Evolutionary conservation across 148 eudicot genomes (phyloP).

Genomic region (Heliamphora exappendiculata): DNA sequence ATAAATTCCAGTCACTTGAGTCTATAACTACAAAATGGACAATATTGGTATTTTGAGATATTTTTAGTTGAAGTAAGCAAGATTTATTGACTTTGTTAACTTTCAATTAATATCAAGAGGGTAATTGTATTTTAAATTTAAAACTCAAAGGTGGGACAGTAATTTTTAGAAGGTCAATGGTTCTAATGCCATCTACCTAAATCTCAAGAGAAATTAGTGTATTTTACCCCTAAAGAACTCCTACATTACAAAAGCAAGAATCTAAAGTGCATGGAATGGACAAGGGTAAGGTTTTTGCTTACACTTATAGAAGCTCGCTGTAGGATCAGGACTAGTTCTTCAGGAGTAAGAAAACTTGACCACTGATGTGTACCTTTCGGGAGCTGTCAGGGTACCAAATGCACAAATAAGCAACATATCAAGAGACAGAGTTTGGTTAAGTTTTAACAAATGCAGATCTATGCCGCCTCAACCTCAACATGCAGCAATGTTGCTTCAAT

Average conservation of each 20-base stretch:
- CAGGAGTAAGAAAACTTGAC: conserved; percentile 88
- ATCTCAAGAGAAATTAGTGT: no score
- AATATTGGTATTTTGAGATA: no score
- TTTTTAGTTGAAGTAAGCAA: no score
- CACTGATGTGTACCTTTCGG: conserved; percentile 91
- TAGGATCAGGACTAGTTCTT: conserved; percentile 77
- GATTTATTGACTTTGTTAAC: no score
- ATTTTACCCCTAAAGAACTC: no score
- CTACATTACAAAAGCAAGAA: background rate
- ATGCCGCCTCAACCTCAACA: background rate
- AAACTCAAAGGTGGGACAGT: no score
- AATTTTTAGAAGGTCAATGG: no score
- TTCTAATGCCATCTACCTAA: no score
- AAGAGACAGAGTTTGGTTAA: background rate
- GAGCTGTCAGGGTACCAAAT: conserved; percentile 44
- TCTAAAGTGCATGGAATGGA: background rate
- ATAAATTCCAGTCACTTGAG: no score
- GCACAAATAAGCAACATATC: background rate
- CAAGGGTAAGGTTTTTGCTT: conserved; percentile 23
- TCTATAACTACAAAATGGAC: no score
- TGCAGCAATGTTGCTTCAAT: background rate
- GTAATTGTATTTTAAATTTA: no score
- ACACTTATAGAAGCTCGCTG: conserved; percentile 66
- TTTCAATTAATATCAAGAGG: no score
- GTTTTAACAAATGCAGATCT: background rate